phyloP scores from a whole-genome alignment of 768 basidiomycete species.

The Chalciporus sphaerocephalus region DNA sequence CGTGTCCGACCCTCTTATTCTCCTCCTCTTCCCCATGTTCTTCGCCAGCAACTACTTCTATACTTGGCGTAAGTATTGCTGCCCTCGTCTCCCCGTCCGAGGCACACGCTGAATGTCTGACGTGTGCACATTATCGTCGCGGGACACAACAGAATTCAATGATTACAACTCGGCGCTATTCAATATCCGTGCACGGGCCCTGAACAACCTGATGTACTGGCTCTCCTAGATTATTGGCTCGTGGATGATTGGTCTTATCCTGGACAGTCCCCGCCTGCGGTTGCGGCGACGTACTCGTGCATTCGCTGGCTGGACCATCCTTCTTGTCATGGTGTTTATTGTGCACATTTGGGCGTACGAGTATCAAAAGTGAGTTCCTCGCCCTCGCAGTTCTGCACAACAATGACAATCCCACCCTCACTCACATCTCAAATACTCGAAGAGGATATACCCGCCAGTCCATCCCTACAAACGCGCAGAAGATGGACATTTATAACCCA shows the following conservation, averaged over 20 bases:
- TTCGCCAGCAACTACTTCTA: slow-evolving; percentile 81
- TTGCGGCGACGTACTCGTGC: slow-evolving; percentile 62
- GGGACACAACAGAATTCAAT: slow-evolving; percentile 55
- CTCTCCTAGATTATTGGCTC: slow-evolving; percentile 70
- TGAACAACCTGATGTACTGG: slow-evolving; percentile 83
- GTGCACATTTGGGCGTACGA: slow-evolving; percentile 73
- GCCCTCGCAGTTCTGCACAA: not conserved
- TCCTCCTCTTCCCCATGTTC: slow-evolving; percentile 80
- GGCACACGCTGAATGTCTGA: not conserved
- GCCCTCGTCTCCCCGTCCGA: not conserved
- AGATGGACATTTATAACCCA: slow-evolving; percentile 50
- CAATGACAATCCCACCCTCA: not conserved
- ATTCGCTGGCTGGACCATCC: slow-evolving; percentile 58
- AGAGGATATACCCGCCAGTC: slow-evolving; percentile 58
- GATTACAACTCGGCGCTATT: slow-evolving; percentile 72
- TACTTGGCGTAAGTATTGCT: slow-evolving; percentile 55
- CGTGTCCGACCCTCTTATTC: slow-evolving; percentile 62
- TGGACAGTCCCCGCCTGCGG: slow-evolving; percentile 50
- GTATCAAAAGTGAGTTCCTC: slow-evolving; percentile 55
- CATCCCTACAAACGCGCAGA: slow-evolving; percentile 35
- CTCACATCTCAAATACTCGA: not conserved
- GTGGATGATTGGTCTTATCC: slow-evolving; percentile 57
- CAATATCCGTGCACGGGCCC: slow-evolving; percentile 67
- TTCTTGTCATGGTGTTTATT: slow-evolving; percentile 58
- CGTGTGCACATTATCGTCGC: not conserved